phyloP scores from a whole-genome alignment of 2,329 filamentous ascomycete species.

The Biscogniauxia mediterranea region DNA sequence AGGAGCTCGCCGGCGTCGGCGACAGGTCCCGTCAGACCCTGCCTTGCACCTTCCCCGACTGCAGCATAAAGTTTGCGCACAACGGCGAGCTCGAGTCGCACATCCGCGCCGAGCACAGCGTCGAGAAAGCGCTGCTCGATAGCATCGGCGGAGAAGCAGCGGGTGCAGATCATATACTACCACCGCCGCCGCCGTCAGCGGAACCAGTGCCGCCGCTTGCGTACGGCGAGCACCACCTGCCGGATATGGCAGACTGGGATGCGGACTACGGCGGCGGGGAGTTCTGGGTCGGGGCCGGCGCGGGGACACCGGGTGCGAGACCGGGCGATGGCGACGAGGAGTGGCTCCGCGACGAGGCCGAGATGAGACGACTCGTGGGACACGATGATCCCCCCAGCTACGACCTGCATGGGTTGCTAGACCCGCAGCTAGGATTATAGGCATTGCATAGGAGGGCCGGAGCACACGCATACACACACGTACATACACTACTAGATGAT shows the following conservation, averaged over 20 bases:
- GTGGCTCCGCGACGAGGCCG: conserved; percentile 45
- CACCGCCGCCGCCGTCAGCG: conserved; percentile 1
- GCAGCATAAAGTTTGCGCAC: conserved; percentile 46
- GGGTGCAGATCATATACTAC: background rate
- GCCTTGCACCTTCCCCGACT: conserved; percentile 42
- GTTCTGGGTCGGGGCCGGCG: conserved; percentile 32
- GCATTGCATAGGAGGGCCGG: no score
- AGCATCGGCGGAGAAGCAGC: conserved; percentile 1
- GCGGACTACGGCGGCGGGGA: conserved; percentile 10
- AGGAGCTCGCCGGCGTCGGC: conserved; percentile 42
- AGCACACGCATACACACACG: no score
- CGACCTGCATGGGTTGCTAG: conserved; percentile 24
- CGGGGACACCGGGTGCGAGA: conserved; percentile 26
- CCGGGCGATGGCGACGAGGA: conserved; percentile 33
- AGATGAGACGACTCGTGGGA: conserved; percentile 39
- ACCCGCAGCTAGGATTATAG: conserved; percentile 13
- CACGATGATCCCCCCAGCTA: background rate
- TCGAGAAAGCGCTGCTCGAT: conserved; percentile 21
- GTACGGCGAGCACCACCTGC: conserved; percentile 8
- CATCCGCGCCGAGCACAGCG: conserved; percentile 32
- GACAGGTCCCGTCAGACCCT: conserved; percentile 43
- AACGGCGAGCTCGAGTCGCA: conserved; percentile 51
- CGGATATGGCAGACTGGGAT: conserved; percentile 11
- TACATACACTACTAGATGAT: no score
- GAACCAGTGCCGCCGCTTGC: background rate